Evolutionary conservation across 768 basidiomycete genomes (phyloP), one percentile per base, ranked within the genome.

Genomic region (Lepiota venenata): DNA sequence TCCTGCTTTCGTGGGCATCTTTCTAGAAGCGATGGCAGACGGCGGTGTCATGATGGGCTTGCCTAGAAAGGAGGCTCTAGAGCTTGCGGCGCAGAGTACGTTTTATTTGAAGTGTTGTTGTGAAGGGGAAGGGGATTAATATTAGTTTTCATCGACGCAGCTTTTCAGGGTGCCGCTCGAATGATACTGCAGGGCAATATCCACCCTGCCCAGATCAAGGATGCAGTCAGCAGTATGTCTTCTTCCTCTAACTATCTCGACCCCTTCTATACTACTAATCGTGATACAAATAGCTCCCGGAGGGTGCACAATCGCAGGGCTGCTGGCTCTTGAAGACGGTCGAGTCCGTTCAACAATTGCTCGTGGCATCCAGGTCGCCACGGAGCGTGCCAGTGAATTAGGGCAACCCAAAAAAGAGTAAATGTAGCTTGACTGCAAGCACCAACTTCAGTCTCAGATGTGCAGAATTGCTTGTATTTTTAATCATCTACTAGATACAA

Each of bases 1-100:
- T 0, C 97, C 97, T 37, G 97, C 97, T 0, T 98, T 99, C 69
- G 94, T 93, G 0, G 94, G 93, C 61, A 85, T 98, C 46, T 93
- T 98, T 63, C 78, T 99, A 58, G 97, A 99, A 69, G 96, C 97
- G 0, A 97, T 99, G 94, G 88, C 93, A 1, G 97, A 98, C 68
- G 97, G 97, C 22, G 97, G 94, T 41, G 97, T 98, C 43, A 98
- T 99, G 96, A 98, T 98, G 97, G 97, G 97, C 27, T 72, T 99
- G 48, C 97, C 97, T 2, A 78, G 97, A 57, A 82, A 85, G 1
- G 97, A 98, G 69, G 94, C 97, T 4, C 71, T 98, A 40, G 97
- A 99, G 67, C 73, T 99, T 48, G 96, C 97, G 46, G 85, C 96
- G 42, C 97, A 99, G 72, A 93, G 96, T 97, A 65, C 63, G 84